Evolutionary conservation across 495 filamentous ascomycete genomes (phyloP).

Genomic region (Aspergillus leporis): DNA sequence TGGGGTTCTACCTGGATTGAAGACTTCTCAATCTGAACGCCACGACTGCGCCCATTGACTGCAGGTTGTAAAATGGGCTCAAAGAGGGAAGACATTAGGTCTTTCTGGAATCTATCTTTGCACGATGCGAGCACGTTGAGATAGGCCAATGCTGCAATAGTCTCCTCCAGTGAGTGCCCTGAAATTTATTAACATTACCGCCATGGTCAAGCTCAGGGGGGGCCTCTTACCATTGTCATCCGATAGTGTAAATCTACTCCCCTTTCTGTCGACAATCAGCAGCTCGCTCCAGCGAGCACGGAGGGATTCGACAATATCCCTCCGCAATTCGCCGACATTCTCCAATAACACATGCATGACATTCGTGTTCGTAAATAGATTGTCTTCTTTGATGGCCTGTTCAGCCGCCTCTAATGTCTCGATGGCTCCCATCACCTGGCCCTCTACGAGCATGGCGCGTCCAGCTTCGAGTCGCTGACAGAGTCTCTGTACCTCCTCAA

Average conservation of each 20-base stretch:
- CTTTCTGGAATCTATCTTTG: conserved; percentile 37
- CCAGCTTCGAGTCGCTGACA: conserved; percentile 43
- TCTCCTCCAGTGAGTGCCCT: conserved; percentile 33
- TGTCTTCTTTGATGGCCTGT: conserved; percentile 36
- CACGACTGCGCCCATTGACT: conserved; percentile 27
- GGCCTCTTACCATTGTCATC: conserved; percentile 27
- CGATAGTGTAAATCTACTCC: conserved; percentile 48
- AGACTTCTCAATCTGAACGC: conserved; percentile 28
- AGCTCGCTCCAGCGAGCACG: conserved; percentile 48
- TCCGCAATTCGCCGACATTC: conserved; percentile 32
- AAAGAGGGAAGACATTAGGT: conserved; percentile 32
- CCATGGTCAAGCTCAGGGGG: neutral
- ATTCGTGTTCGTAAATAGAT: conserved; percentile 39
- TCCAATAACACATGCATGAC: conserved; percentile 38
- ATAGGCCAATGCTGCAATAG: conserved; percentile 34
- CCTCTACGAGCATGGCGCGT: conserved; percentile 48
- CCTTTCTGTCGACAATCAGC: conserved; percentile 54
- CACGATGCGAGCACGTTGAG: conserved; percentile 36
- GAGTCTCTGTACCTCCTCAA: conserved; percentile 58
- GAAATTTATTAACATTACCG: conserved; percentile 5
- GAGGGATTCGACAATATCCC: conserved; percentile 35
- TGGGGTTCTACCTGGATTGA: conserved; percentile 35
- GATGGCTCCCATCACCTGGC: conserved; percentile 53
- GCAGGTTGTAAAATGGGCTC: conserved; percentile 36
- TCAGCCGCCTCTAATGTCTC: conserved; percentile 58